Evolutionary conservation across 345 rosid genomes (phyloP), one percentile per base, ranked within the genome.

Genomic region (Cardamine resedifolia): DNA sequence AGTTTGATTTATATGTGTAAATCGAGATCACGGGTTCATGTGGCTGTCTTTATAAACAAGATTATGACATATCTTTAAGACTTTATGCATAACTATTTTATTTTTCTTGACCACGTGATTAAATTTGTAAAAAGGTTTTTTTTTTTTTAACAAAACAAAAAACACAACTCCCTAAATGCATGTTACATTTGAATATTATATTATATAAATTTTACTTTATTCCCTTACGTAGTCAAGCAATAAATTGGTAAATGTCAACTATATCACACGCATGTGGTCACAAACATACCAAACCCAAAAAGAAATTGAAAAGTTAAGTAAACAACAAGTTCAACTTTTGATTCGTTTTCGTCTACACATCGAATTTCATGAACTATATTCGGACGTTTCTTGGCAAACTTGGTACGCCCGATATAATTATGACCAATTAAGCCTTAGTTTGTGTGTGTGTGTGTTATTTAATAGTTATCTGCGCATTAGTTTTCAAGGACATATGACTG

Each of bases 231-330:
- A 36, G 60, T 50, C 60, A 66, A 48, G 44, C 43, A 58, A 49
- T 53, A 74, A 26, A 49, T 10, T 36, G 61, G 61, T 74, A 58
- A 27, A 38, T 38, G 61, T 74, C 72, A 74, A 66, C 53, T 48
- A 5, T 3, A 26, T 34, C 28, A 30, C 72, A 65, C 26, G 70
- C 72, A 65, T 16, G 70, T 72, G 70, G 39, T 72, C 76, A 53
- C 70, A 64, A 55, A 43, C 49, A 53, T 11, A 55, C 49, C 39
- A 33, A 56, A 71, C 18, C 21, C 12, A 21, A 47, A 66, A 26
- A 53, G 21, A 64, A 21, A 6, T 31, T 39, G 44, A 0, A 36
- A 44, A 33, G 28, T 24, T 64, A 45, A 16, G 36, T 18, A 52
- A 24, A 34, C 23, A 33, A n/a, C 1, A 55, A 23, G 15, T 64